Conservation (phyloP, 495 filamentous ascomycete species). For the Aspergillus baeticus region DNA sequence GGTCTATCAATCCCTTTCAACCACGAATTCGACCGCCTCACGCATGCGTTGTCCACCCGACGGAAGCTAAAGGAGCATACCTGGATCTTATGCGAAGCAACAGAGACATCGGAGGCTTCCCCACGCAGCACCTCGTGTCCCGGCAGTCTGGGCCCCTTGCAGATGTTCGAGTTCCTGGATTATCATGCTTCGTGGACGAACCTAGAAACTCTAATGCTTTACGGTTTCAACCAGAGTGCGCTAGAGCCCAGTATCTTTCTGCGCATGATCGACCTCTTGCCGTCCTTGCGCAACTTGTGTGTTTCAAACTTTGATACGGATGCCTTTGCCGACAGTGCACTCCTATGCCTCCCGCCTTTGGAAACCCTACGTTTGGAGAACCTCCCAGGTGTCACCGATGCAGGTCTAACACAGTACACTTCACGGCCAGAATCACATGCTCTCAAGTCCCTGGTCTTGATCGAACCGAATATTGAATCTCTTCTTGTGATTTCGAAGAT, state of each 20-base stretch:
- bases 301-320: slow-evolving; percentile 70
- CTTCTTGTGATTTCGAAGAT: slow-evolving; percentile 73
- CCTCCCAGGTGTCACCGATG: slow-evolving; percentile 73
- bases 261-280: slow-evolving; percentile 64
- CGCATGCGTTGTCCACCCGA: slow-evolving; percentile 76
- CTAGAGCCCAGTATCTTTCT: slow-evolving; percentile 66
- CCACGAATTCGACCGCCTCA: slow-evolving; percentile 71
- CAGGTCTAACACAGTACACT: slow-evolving; percentile 72
- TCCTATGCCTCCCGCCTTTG: slow-evolving; percentile 69
- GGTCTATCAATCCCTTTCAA: slow-evolving; percentile 70
- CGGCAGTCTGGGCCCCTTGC: slow-evolving; percentile 56
- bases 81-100: slow-evolving; percentile 66
- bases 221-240: slow-evolving; percentile 56
- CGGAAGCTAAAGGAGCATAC: slow-evolving; percentile 71
- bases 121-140: slow-evolving; percentile 46
- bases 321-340: slow-evolving; percentile 69
- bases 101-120: slow-evolving; percentile 42
- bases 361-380: slow-evolving; percentile 73
- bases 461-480: slow-evolving; percentile 65
- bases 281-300: slow-evolving; percentile 69
- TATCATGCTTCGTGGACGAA: slow-evolving; percentile 69
- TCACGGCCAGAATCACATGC: slow-evolving; percentile 54
- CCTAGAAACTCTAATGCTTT: slow-evolving; percentile 72
- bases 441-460: slow-evolving; percentile 60
- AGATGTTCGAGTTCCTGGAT: slow-evolving; percentile 66